Base-by-base conservation (phyloP, 805 yeast genomes). In the Saccharomyces jurei region DNA sequence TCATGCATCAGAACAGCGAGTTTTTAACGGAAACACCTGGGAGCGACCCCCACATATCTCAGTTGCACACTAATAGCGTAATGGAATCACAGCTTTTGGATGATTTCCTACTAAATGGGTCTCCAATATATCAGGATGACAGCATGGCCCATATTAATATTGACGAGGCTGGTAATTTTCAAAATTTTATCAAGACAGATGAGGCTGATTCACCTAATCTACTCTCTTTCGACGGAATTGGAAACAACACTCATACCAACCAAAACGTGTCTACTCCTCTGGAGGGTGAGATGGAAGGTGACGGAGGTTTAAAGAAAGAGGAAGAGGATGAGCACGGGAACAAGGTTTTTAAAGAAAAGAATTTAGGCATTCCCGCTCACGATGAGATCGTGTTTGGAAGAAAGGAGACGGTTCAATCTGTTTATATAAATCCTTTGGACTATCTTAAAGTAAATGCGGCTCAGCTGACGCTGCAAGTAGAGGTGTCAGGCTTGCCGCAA, bases 401-500 rank as follows among this genome's bases (percentile, higher is more conserved):
- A 49, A 56, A 59, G 5, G 57, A 59, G 17, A 53, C 65, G 13
- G 50, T 63, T 26, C 59, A 58, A 28, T 56, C 64, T n/a, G 50
- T 52, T 3, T 57, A 53, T 25, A 53, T 58, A 22, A 58, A 63
- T 54, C 71, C 74, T 6, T 56, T 56, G 25, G 61, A 60, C 27
- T 69, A 61, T 49, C 50, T 70, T 13, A 65, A 60, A 14, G 44
- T 49, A n/a, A 31, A 27, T 27, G 55, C 52, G 30, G 46, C 48
- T 22, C 8, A 17, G 1, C 54, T 74, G 49, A 77, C 78, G 3
- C 83, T 79, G 66, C 72, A 76, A 53, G 59, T 87, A 52, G 67
- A 71, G 27, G 73, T 92, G 1, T 69, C 76, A 6, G 86, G 83
- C 51, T 74, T 92, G 48, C 97, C 97, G 1, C 72, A 80, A 4